A percentile compares a stretch with the other conserved stretches of the same genome.
Conservation (phyloP, 2,329 filamentous ascomycete genomes). For the Plectosphaerella plurivora region DNA sequence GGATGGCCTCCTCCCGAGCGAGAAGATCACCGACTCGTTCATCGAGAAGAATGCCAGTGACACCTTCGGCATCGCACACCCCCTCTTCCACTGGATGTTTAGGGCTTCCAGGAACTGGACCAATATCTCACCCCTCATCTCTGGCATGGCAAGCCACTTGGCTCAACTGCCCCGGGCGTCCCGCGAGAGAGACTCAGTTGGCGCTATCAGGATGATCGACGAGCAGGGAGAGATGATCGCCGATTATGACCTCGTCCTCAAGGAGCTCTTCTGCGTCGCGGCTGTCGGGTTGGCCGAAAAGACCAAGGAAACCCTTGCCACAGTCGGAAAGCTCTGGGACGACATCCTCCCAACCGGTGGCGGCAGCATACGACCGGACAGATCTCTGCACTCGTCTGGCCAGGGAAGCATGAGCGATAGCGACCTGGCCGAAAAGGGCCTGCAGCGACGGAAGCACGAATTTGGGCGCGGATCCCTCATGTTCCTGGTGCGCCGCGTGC, state of each 20-base stretch:
- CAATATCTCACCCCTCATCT: constrained; percentile 62
- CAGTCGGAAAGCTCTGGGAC: constrained; percentile 69
- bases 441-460: constrained; percentile 19
- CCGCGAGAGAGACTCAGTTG: constrained; percentile 32
- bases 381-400: constrained; percentile 4
- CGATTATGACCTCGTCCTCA: constrained; percentile 72
- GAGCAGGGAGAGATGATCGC: constrained; percentile 55
- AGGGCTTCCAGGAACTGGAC: constrained; percentile 75
- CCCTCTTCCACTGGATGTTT: constrained; percentile 85
- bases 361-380: constrained; percentile 2
- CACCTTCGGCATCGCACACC: constrained; percentile 70
- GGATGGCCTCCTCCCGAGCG: constrained; percentile 63
- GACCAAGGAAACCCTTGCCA: constrained; percentile 57
- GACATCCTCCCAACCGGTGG: constrained; percentile 66
- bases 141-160: constrained; percentile 70
- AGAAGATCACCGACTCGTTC: constrained; percentile 77
- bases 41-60: constrained; percentile 63
- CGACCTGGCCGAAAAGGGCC: constrained; percentile 36
- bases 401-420: constrained; percentile 9
- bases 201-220: constrained; percentile 38
- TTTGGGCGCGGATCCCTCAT: constrained; percentile 74
- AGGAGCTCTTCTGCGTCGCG: constrained; percentile 78
- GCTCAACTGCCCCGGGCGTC: constrained; percentile 36
- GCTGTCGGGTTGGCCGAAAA: constrained; percentile 68
- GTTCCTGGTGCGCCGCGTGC: constrained; percentile 67